Evolutionary conservation across 176 grass and related monocot genomes (phyloP).

Genomic region (Tillandsia fasciculata): DNA sequence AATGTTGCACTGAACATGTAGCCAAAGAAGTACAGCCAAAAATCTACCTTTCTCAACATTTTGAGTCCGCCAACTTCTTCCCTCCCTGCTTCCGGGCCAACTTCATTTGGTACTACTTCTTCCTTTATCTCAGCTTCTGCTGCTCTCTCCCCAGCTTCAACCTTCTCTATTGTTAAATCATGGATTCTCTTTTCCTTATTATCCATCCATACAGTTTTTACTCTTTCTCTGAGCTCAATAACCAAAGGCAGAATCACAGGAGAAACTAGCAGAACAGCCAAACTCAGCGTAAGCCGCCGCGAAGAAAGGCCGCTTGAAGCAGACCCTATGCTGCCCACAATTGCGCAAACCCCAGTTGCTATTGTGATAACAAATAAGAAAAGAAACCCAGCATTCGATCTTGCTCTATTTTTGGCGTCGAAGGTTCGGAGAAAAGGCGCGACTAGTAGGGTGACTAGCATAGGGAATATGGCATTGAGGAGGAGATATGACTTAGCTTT

Average conservation of each 20-base stretch:
- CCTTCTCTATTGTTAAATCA: conserved; percentile 35
- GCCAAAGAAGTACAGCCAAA: conserved; percentile 91
- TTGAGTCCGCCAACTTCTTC: conserved; percentile 41
- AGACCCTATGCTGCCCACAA: conserved; percentile 55
- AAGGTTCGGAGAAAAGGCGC: conserved; percentile 47
- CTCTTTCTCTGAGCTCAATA: conserved; percentile 33
- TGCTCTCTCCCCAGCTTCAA: conserved; percentile 27
- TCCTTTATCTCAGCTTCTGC: conserved; percentile 10
- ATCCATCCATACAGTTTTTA: conserved; percentile 29
- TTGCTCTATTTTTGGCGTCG: neutral
- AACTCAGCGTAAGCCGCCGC: conserved; percentile 39
- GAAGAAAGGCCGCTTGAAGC: conserved; percentile 37
- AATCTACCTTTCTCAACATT: conserved; percentile 51
- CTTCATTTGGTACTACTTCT: conserved; percentile 14
- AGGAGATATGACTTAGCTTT: conserved; percentile 59
- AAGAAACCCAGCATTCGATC: conserved; percentile 34
- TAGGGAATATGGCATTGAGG: conserved; percentile 72
- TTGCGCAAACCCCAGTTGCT: conserved; percentile 57
- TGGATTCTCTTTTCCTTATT: conserved; percentile 61
- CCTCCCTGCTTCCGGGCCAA: too few species aligned
- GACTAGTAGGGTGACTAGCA: conserved; percentile 35
- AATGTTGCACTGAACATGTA: conserved; percentile 91
- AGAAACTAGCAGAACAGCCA: conserved; percentile 42
- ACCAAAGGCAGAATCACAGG: conserved; percentile 53
- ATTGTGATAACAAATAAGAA: conserved; percentile 74